Evolutionary conservation across 768 basidiomycete genomes (phyloP), one percentile per base, ranked within the genome.

Genomic region (Dentipellis fragilis): DNA sequence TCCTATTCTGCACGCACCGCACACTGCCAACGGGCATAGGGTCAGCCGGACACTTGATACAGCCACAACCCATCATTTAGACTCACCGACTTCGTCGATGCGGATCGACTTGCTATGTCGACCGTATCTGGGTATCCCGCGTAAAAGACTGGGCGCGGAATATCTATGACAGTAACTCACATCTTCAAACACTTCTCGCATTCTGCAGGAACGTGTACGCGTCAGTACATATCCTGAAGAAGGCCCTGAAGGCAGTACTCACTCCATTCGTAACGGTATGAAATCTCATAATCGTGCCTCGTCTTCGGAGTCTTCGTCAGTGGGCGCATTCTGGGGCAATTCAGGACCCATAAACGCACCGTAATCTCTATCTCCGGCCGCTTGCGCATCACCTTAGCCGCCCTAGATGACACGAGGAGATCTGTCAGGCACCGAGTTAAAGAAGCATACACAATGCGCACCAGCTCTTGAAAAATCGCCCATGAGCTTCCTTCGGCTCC

Each of bases 211-310:
- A 54, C 37, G 53, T 47, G 38, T 59, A 38, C 9, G 48, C 29
- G 22, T 35, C 17, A 47, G 49, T 39, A 38, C 51, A 17, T 34
- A 6, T 8, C 48, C 23, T 21, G 57, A 57, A 37, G 54, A 57
- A 10, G 14, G 47, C 17, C 29, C 22, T 54, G 16, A 56, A 19
- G n/a, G 17, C 16, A 56, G 14, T 35, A 71, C 84, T 68, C 59
- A 88, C 87, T 73, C 88, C 88, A 91, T 64, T 83, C 72, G 61
- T 73, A 90, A 19, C 80, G 80, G 69, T 87, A 83, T 19, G 73
- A 74, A 58, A 90, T 89, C 56, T 87, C 85, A 62, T 91, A 91
- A 65, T 80, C 73, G 58, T 91, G 88, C 58, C 71, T 78, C 10
- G 81, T 84, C 88, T 88, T 59, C 22, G 39, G 42, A 46, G 47